A percentile compares a stretch with the other conserved stretches of the same genome.
Evolutionary conservation across 192 early-diverging fungal species (phyloP).

Genomic region (Dimargaris verticillata): DNA sequence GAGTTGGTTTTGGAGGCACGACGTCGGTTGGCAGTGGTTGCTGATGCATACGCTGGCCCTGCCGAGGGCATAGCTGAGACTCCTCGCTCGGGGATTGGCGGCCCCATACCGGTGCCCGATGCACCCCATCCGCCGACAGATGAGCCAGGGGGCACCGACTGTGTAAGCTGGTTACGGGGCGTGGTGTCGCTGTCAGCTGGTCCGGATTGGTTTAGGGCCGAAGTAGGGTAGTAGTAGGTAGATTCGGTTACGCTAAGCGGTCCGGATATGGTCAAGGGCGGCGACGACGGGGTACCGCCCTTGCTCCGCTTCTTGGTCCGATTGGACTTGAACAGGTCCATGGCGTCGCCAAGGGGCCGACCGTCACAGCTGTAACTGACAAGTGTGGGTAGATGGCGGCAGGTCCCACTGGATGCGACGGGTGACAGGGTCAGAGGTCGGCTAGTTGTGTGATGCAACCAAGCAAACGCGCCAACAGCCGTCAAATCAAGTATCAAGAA

Average conservation of each 20-base stretch:
- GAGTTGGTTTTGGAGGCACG: neutral
- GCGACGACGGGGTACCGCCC: neutral
- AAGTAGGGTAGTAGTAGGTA: constrained; percentile 1
- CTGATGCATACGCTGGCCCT: constrained; percentile 17
- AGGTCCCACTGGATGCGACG: too few relatives aligned
- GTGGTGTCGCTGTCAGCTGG: constrained; percentile 10
- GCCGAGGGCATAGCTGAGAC: constrained; percentile 24
- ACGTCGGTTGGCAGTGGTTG: neutral
- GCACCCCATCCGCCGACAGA: neutral
- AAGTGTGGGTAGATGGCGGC: too few relatives aligned
- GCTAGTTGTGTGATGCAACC: too few relatives aligned
- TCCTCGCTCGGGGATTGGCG: constrained; percentile 15
- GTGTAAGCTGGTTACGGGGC: constrained; percentile 7
- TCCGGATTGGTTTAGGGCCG: constrained; percentile 7
- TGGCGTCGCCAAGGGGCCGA: too few relatives aligned
- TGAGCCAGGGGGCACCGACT: constrained; percentile 2
- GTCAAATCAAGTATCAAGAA: too few relatives aligned
- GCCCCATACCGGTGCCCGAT: neutral
- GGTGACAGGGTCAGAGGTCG: too few relatives aligned
- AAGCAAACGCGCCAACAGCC: too few relatives aligned
- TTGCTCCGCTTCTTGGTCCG: neutral
- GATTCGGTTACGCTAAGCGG: constrained; percentile 2
- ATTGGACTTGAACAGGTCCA: constrained; percentile 9
- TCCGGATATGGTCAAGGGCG: constrained; percentile 3
- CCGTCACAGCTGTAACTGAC: too few relatives aligned